Percentiles rank a stretch among this genome's conserved stretches.
Conservation (phyloP, 768 basidiomycete species). For the Dendrothele bispora region DNA sequence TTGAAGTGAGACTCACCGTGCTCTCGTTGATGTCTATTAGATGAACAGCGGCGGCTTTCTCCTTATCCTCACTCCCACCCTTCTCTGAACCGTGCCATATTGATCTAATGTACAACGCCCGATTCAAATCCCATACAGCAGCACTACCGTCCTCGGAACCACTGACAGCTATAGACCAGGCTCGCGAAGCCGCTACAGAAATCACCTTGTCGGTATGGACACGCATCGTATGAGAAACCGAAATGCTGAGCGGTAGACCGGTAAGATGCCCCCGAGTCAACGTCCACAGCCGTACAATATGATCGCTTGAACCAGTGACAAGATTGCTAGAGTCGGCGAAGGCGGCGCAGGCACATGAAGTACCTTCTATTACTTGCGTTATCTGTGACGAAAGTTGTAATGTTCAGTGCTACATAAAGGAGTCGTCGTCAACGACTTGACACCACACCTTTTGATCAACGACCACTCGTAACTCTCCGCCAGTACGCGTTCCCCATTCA, state of each 20-base stretch:
- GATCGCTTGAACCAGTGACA: slow-evolving; percentile 79
- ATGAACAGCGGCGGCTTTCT: slow-evolving; percentile 50
- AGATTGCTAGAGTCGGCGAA: slow-evolving; percentile 76
- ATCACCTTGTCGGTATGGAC: slow-evolving; percentile 71
- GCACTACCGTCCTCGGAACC: slow-evolving; percentile 87
- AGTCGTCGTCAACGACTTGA: neutral
- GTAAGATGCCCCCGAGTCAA: slow-evolving; percentile 39
- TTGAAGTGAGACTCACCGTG: slow-evolving; percentile 53
- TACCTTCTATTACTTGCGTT: slow-evolving; percentile 76
- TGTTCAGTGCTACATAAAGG: neutral
- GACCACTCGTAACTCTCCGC: slow-evolving; percentile 58
- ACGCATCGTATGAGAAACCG: slow-evolving; percentile 74
- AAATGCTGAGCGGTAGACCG: slow-evolving; percentile 27
- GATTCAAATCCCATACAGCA: slow-evolving; percentile 88
- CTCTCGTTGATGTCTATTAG: slow-evolving; percentile 83
- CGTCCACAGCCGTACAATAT: slow-evolving; percentile 84
- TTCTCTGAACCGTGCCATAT: slow-evolving; percentile 62
- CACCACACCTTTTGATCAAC: slow-evolving; percentile 58
- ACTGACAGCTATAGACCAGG: slow-evolving; percentile 84
- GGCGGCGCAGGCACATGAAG: slow-evolving; percentile 68
- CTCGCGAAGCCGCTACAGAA: slow-evolving; percentile 69
- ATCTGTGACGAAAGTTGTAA: slow-evolving; percentile 38
- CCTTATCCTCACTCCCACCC: slow-evolving; percentile 17
- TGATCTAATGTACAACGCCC: slow-evolving; percentile 75
- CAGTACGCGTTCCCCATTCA: slow-evolving; percentile 56